These are phyloP conservation scores for Ascochyta clinopodiicola DNA, from an alignment of 2,329 filamentous ascomycete species.

Conservation along the genomic window DNA sequence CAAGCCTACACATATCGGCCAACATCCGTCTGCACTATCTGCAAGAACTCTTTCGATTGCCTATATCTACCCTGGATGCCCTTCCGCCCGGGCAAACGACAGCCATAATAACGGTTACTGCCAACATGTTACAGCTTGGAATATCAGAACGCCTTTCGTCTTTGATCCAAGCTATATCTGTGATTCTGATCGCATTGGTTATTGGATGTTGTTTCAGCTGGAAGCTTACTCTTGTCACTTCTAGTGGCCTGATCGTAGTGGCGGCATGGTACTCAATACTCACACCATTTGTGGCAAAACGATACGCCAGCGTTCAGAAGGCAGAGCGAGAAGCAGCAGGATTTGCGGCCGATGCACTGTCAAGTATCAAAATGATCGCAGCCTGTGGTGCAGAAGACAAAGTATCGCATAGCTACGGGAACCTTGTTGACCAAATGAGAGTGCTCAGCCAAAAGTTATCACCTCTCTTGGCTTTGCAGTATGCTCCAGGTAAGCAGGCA, in stretches of 20 bases:
- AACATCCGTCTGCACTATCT: slow-evolving; percentile 35
- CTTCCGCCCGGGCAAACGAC: slow-evolving; percentile 37
- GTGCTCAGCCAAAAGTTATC: slow-evolving; percentile 23
- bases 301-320: slow-evolving; percentile 22
- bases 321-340: slow-evolving; percentile 30
- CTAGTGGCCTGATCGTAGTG: slow-evolving; percentile 30
- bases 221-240: slow-evolving; percentile 36
- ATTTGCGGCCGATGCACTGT: slow-evolving; percentile 25
- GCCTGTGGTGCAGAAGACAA: slow-evolving; percentile 34
- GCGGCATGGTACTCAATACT: slow-evolving; percentile 29
- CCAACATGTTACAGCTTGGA: slow-evolving; percentile 36
- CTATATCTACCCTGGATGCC: slow-evolving; percentile 33
- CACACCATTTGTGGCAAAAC: slow-evolving; percentile 26
- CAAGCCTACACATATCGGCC: slow-evolving; percentile 35
- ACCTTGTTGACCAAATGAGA: slow-evolving; percentile 13
- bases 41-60: slow-evolving; percentile 29
- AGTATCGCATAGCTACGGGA: slow-evolving; percentile 21
- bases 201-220: slow-evolving; percentile 37
- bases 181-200: slow-evolving; percentile 30
- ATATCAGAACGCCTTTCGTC: slow-evolving; percentile 38
- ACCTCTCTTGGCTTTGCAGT: slow-evolving; percentile 26
- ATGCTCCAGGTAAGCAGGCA: slow-evolving; percentile 25
- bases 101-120: slow-evolving; percentile 37
- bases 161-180: slow-evolving; percentile 32
- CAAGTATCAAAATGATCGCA: slow-evolving; percentile 32